These are phyloP conservation scores for Dioscorea alata DNA, from an alignment of 106 monocot genomes.

Conservation along the genomic window DNA sequence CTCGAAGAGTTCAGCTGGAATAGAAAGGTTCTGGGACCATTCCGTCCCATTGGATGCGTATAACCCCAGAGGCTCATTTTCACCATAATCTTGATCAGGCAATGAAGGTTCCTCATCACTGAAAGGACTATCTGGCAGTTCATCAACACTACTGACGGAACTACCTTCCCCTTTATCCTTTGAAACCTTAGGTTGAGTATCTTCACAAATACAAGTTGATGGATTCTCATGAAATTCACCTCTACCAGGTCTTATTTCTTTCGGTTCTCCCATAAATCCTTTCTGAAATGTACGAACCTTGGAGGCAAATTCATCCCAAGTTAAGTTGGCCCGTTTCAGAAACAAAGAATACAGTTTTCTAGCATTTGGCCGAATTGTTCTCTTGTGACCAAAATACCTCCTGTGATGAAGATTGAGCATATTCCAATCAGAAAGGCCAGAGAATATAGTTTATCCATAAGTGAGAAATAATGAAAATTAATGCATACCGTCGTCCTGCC, in stretches of 20 bases:
- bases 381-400: constrained; percentile 96
- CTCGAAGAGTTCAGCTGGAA: constrained; percentile 21
- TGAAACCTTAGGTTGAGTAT: constrained; percentile 1
- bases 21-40: constrained; percentile 8
- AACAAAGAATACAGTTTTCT: constrained; percentile 89
- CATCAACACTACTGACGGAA: neutral
- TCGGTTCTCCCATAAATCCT: constrained; percentile 95
- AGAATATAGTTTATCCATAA: neutral
- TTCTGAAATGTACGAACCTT: constrained; percentile 62
- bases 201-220: constrained; percentile 59
- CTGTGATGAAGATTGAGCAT: constrained; percentile 15
- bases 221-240: constrained; percentile 97
- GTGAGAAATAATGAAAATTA: neutral
- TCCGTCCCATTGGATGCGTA: constrained; percentile 4
- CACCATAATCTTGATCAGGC: constrained; percentile 36
- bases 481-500: constrained; percentile 73
- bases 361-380: constrained; percentile 88
- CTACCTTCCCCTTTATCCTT: neutral
- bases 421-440: neutral
- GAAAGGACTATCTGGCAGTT: constrained; percentile 7
- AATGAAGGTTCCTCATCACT: constrained; percentile 30
- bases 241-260: constrained; percentile 78
- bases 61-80: constrained; percentile 4
- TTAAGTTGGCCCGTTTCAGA: constrained; percentile 55
- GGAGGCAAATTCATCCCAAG: constrained; percentile 74